Base-by-base conservation (phyloP, 73 alveolate species). In the Paramecium tetraurelia region DNA sequence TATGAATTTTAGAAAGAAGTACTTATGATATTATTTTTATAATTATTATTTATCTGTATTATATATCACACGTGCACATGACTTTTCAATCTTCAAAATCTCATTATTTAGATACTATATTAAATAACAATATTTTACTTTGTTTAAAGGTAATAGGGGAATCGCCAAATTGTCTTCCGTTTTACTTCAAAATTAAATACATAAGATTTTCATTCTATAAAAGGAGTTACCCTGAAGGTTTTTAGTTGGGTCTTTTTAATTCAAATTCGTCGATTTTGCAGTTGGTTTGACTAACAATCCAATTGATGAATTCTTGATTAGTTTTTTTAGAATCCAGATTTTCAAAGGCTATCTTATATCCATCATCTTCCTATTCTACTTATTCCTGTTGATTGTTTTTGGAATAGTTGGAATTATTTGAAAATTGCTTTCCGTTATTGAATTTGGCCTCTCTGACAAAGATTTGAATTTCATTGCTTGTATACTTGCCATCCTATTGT, bases 371-470 rank as follows among this genome's bases (percentile, higher is more conserved):
- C 11, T 36, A 21, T 75, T 75, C 87, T 5, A 33, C 20, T 40
- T 75, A 75, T 36, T 75, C 69, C 14, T 36, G n/a, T 44, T 36
- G 9, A 36, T 36, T 40, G n/a, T 75, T 21, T 44, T 75, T 75
- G n/a, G 41, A 31, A 33, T 75, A 14, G 9, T 33, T 68, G 11
- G 24, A 20, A 24, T 40, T 75, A 35, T 36, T 53, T 53, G 69
- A 5, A 18, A 53, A 53, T 53, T 53, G 35, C 21, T 53, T 53
- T 18, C 69, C 69, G 7, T 21, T 75, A 75, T 40, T 40, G 18
- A 75, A 33, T 75, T 75, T 75, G 14, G 87, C 35, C n/a, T 75
- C 87, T 36, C 87, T 33, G 14, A 75, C 87, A 75, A 75, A 75
- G 12, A 75, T 75, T 40, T 33, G 14, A 16, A 75, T 75, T 36